phyloP scores from a whole-genome alignment of 768 basidiomycete genomes.

The Tulasnella sp. region DNA sequence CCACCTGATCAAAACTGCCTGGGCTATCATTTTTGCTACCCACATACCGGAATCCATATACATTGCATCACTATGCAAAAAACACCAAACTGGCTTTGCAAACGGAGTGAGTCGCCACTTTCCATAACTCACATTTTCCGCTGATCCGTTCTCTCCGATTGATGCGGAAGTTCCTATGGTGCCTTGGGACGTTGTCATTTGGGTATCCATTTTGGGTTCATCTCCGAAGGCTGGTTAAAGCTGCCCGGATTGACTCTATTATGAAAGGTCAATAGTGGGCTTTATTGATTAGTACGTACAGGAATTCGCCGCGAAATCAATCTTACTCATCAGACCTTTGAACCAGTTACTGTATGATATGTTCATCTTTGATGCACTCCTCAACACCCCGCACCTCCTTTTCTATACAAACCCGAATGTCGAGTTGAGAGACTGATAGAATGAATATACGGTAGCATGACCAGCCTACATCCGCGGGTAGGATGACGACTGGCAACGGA shows the following conservation, averaged over 20 bases:
- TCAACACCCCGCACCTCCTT: too few species aligned
- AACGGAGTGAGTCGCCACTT: constrained; percentile 25
- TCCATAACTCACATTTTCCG: not conserved
- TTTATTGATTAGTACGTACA: not conserved
- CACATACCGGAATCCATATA: constrained; percentile 43
- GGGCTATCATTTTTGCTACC: constrained; percentile 24
- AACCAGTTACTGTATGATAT: too few species aligned
- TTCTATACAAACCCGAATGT: too few species aligned
- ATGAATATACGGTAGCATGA: too few species aligned
- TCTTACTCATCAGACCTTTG: too few species aligned
- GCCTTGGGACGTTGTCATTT: constrained; percentile 36
- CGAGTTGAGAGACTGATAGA: too few species aligned
- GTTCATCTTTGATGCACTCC: too few species aligned
- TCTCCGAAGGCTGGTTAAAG: constrained; percentile 48
- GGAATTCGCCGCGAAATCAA: too few species aligned
- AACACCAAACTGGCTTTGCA: constrained; percentile 38
- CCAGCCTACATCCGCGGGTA: too few species aligned
- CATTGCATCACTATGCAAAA: constrained; percentile 35
- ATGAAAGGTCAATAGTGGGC: constrained; percentile 37
- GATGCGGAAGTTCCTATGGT: constrained; percentile 38
- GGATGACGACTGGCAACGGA: too few species aligned
- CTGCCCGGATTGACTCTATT: constrained; percentile 63
- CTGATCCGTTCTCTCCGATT: not conserved
- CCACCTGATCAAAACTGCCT: constrained; percentile 23
- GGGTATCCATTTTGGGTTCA: constrained; percentile 47